Evolutionary conservation across 257 asterid species (phyloP), one percentile per base, ranked within the genome.

Genomic region (Solanum verrucosum): DNA sequence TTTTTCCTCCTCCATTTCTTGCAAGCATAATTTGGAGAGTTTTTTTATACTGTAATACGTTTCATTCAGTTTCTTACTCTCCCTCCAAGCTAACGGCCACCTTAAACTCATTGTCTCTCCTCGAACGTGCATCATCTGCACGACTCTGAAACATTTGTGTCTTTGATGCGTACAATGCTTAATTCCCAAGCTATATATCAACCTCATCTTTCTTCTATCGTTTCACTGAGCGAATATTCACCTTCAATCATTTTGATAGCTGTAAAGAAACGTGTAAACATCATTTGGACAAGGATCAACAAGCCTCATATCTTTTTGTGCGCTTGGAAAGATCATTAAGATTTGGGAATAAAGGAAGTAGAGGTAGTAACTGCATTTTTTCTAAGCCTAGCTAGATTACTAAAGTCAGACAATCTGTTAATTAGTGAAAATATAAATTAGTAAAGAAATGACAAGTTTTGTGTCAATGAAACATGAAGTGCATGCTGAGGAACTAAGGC

Each of bases 81-180:
- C 84, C 84, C 93, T 35, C 88, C 96, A 88, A 77, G 93, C 91
- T 94, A 95, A 91, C 38, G 8, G 38, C 21, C 89, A 89, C 88
- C 91, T 89, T 91, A 91, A 93, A 44, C 91, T 87, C 83, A 93
- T 98, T 16, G 94, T 93, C 49, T 33, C 99, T 31, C 93, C 90
- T 52, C 91, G n/a, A n/a, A n/a, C n/a, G 90, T 3, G 99, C 99
- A 84, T 97, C 96, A n/a, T 96, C 96, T 12, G 98, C 98, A 35
- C 93, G 90, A 90, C 89, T 91, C 92, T 95, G 94, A 84, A 97
- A 97, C 98, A 97, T 96, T 82, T 93, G 89, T 16, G 95, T 94
- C 98, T 90, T 95, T 97, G 60, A 97, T 91, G 27, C 95, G 89
- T 16, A 95, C 95, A 5, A 96, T 92, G 74, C 95, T 94, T 31